These are phyloP conservation scores for Yamadazyma siamensis DNA, from an alignment of 1,139 yeast genomes.

Conservation along the genomic window DNA sequence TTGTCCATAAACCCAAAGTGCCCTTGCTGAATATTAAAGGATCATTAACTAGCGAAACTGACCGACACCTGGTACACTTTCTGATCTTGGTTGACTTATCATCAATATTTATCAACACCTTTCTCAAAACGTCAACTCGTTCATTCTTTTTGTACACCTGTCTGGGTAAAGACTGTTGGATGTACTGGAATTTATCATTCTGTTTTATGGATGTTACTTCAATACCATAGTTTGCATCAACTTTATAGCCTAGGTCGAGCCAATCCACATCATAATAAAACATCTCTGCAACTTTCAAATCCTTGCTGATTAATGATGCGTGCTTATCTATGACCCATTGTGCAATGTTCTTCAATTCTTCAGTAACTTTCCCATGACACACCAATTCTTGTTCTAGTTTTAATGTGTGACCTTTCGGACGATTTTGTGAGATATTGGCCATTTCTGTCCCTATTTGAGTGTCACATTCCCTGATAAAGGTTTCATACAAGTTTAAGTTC, in stretches of 20 bases:
- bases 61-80: slow-evolving; percentile 67
- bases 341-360: slow-evolving; percentile 35
- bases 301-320: slow-evolving; percentile 31
- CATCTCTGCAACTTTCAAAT: slow-evolving; percentile 44
- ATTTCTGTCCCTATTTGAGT: slow-evolving; percentile 30
- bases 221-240: slow-evolving; percentile 4
- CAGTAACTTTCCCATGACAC: slow-evolving; percentile 58
- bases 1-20: slow-evolving; percentile 57
- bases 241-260: slow-evolving; percentile 49
- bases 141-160: slow-evolving; percentile 22
- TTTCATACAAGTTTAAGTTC: slow-evolving; percentile 58
- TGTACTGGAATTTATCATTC: slow-evolving; percentile 5
- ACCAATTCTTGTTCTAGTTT: slow-evolving; percentile 64
- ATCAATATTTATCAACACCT: slow-evolving; percentile 25
- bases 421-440: slow-evolving; percentile 16
- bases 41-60: slow-evolving; percentile 51
- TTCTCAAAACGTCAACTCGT: slow-evolving; percentile 45
- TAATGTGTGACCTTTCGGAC: slow-evolving; percentile 34
- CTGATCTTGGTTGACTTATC: slow-evolving; percentile 24
- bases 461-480: slow-evolving; percentile 53
- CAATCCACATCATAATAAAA: slow-evolving; percentile 70
- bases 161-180: slow-evolving; percentile 16
- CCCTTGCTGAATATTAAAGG: slow-evolving; percentile 39
- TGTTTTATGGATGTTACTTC: slow-evolving; percentile 1
- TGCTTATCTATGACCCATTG: slow-evolving; percentile 31